Conservation (phyloP, 2,329 filamentous ascomycete genomes). For the Colletotrichum ledebouriae region DNA sequence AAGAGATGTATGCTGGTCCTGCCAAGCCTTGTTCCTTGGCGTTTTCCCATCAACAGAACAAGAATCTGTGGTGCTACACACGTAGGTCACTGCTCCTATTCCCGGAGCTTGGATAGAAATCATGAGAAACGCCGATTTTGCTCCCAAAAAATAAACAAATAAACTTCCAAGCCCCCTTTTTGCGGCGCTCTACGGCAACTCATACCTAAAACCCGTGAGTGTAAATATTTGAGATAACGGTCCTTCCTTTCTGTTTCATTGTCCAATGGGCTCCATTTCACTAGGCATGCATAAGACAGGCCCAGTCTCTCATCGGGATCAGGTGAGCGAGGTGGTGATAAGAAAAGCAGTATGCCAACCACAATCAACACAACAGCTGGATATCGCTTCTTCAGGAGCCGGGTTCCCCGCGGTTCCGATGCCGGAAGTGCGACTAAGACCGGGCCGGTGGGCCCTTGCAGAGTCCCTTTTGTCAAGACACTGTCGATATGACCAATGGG, state of each 20-base stretch:
- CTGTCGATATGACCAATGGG: slow-evolving; percentile 13
- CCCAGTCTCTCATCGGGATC: not conserved
- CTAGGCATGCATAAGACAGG: not conserved
- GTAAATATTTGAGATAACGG: not conserved
- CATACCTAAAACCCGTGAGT: slow-evolving; percentile 19
- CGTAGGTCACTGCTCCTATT: slow-evolving; percentile 15
- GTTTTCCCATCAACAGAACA: slow-evolving; percentile 5
- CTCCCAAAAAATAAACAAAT: too few species aligned
- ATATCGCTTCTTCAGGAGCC: slow-evolving; percentile 1
- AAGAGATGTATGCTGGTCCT: slow-evolving; percentile 25
- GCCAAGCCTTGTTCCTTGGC: slow-evolving; percentile 24
- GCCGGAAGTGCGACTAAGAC: slow-evolving; percentile 14
- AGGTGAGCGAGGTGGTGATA: not conserved
- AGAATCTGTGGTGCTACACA: not conserved
- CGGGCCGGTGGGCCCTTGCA: slow-evolving; percentile 8
- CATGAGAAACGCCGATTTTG: too few species aligned
- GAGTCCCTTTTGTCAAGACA: slow-evolving; percentile 30
- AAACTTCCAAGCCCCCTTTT: slow-evolving; percentile 5
- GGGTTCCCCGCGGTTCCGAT: slow-evolving; percentile 34
- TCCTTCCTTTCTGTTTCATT: slow-evolving; percentile 6
- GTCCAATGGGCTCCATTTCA: not conserved
- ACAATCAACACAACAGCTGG: not conserved
- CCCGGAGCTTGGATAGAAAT: not conserved
- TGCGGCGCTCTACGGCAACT: not conserved
- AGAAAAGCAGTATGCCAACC: not conserved